These are phyloP conservation scores for Aurinia saxatilis DNA, from an alignment of 345 rosid genomes.

Conservation along the genomic window DNA sequence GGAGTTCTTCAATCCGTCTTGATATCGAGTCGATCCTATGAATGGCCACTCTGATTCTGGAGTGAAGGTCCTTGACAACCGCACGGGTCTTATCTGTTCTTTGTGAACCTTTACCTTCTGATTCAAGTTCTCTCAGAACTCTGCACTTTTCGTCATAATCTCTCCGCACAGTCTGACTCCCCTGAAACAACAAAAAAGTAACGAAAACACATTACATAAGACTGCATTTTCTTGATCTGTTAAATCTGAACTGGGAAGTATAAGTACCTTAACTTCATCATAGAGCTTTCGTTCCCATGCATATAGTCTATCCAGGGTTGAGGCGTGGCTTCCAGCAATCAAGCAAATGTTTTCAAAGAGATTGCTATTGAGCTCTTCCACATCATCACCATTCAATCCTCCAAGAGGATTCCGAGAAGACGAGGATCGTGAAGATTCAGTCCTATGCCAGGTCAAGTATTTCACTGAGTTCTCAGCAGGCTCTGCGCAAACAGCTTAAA, in stretches of 20 bases:
- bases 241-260: background rate
- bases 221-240: background rate
- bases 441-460: slow-evolving; percentile 93
- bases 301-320: slow-evolving; percentile 82
- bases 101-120: slow-evolving; percentile 42
- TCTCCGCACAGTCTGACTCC: slow-evolving; percentile 64
- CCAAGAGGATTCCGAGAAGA: slow-evolving; percentile 68
- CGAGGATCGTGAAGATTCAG: slow-evolving; percentile 72
- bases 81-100: slow-evolving; percentile 84
- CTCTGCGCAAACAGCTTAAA: slow-evolving; percentile 35
- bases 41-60: slow-evolving; percentile 91
- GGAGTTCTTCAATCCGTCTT: slow-evolving; percentile 75
- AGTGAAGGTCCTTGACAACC: slow-evolving; percentile 80
- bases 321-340: slow-evolving; percentile 94
- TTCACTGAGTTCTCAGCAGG: slow-evolving; percentile 54
- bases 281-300: slow-evolving; percentile 99
- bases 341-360: slow-evolving; percentile 64
- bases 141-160: slow-evolving; percentile 63
- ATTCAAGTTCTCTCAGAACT: slow-evolving; percentile 62
- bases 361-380: slow-evolving; percentile 53
- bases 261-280: slow-evolving; percentile 90
- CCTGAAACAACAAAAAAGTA: slow-evolving; percentile 39
- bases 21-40: slow-evolving; percentile 88
- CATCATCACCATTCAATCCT: slow-evolving; percentile 52
- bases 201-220: background rate